Evolutionary conservation across 768 basidiomycete species (phyloP), one percentile per base, ranked within the genome.

Genomic region (Pleurotus djamor): DNA sequence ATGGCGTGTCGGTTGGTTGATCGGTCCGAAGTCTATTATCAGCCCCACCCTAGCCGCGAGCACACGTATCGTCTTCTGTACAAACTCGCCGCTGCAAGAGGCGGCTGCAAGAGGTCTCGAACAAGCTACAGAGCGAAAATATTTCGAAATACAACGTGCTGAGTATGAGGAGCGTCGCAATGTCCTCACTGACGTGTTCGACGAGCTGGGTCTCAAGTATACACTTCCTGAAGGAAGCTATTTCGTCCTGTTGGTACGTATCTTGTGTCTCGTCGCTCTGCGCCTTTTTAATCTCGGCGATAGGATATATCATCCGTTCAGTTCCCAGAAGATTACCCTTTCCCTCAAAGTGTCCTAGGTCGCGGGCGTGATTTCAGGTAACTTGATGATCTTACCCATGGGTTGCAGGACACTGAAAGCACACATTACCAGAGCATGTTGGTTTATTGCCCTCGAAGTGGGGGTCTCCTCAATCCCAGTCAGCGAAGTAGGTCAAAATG

Each of bases 1-100:
- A 28, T 98, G 95, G 96, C 89, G 96, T 59, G 85, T 98, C 50
- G 96, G 97, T 63, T 98, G 96, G 96, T 83, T 96, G 6, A 89
- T 98, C 65, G 97, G 89, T 14, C 94, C 95, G 6, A 67, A 82
- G 33, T 87, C 83, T 43, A 89, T 98, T 66, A 91, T 96, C 57
- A 76, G 78, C 48, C 94, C 96, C 2, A 91, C 94, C 13, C 83
- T 97, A 33, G 94, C 95, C 6, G 96, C 94, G 4, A 86, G 85
- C 51, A 96, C 96, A 0, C 89, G 97, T 35, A 96, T 98, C 66
- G 91, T 98, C 35, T 98, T 97, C 77, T 96, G 93, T 74, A 85
- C 88, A 57, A 97, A 96, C 73, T 94, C 94, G 2, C 96, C 96
- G 4, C 76, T 97, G 58, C 96, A 98, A 72, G 96, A 98, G 75